Conservation (phyloP, 2,329 filamentous ascomycete species). For the Aureobasidium namibiae region DNA sequence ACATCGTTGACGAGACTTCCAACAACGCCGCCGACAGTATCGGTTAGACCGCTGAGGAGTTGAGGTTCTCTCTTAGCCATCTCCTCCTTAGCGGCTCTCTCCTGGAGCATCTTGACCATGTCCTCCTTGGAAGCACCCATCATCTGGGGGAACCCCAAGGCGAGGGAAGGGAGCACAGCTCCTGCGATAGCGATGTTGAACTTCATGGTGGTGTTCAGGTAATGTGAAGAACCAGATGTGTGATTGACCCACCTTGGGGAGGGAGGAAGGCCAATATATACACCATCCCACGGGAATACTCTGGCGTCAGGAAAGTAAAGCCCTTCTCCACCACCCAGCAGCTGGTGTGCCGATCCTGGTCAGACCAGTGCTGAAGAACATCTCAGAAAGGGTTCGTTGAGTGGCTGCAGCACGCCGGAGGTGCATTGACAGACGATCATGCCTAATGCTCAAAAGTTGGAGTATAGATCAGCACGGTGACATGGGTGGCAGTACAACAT, state of each 20-base stretch:
- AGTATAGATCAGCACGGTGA: conserved; percentile 6
- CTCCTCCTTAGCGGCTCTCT: neutral
- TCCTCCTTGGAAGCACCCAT: conserved; percentile 5
- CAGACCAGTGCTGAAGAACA: neutral
- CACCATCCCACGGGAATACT: neutral
- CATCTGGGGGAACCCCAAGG: conserved; percentile 6
- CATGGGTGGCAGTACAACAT: neutral
- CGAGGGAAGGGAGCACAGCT: conserved; percentile 5
- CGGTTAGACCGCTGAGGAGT: neutral
- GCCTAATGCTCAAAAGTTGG: neutral
- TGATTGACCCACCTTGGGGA: neutral
- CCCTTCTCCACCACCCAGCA: neutral
- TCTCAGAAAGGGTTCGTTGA: neutral
- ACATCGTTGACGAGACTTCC: neutral
- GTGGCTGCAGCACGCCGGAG: neutral
- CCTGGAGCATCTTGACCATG: neutral
- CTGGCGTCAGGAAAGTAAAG: neutral
- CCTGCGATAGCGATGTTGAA: conserved; percentile 3
- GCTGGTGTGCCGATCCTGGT: neutral
- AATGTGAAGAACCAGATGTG: neutral
- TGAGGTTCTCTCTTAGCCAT: neutral
- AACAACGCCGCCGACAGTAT: neutral
- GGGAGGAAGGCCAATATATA: conserved; percentile 1
- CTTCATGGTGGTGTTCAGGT: conserved; percentile 3
- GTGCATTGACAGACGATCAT: conserved; percentile 1